A percentile compares a stretch with the other conserved stretches of the same genome.
These are phyloP conservation scores for Penicillium pancosmium DNA, from an alignment of 495 filamentous ascomycete species.

Conservation along the genomic window DNA sequence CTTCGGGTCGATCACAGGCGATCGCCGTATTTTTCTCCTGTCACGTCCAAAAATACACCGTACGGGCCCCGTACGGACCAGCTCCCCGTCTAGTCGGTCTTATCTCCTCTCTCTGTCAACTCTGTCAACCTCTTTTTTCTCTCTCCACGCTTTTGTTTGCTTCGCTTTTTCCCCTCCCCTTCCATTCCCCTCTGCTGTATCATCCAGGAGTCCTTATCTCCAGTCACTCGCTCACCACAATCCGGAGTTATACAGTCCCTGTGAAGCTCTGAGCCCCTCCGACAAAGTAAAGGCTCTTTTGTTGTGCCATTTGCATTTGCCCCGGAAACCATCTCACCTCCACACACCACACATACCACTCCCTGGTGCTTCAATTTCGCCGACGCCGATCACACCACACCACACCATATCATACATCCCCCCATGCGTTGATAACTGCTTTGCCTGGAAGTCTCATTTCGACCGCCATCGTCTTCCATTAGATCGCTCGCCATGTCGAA, in stretches of 20 bases:
- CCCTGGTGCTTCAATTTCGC: neutral
- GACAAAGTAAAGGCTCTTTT: neutral
- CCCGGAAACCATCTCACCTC: neutral
- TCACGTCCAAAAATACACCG: neutral
- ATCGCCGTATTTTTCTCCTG: conserved; percentile 15
- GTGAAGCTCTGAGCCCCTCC: neutral
- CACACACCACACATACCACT: neutral
- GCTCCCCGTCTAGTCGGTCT: conserved; percentile 6
- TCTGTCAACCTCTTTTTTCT: conserved; percentile 2
- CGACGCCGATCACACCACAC: neutral
- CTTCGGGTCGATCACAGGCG: conserved; percentile 2
- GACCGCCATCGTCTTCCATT: conserved; percentile 4
- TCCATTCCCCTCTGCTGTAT: conserved; percentile 7
- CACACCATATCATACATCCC: neutral
- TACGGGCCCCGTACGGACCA: neutral
- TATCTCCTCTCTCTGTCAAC: conserved; percentile 11
- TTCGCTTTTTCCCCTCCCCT: conserved; percentile 13
- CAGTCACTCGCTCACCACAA: conserved; percentile 29
- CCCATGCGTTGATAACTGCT: conserved; percentile 19
- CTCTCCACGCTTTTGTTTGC: conserved; percentile 2
- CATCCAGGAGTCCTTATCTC: conserved; percentile 10
- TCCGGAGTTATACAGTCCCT: conserved; percentile 20
- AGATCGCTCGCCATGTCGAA: conserved; percentile 61
- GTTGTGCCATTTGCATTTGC: conserved; percentile 8
- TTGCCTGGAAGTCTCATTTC: conserved; percentile 12